Base-by-base conservation (phyloP, 2,329 filamentous ascomycete genomes). In the Aspergillus caelatus region DNA sequence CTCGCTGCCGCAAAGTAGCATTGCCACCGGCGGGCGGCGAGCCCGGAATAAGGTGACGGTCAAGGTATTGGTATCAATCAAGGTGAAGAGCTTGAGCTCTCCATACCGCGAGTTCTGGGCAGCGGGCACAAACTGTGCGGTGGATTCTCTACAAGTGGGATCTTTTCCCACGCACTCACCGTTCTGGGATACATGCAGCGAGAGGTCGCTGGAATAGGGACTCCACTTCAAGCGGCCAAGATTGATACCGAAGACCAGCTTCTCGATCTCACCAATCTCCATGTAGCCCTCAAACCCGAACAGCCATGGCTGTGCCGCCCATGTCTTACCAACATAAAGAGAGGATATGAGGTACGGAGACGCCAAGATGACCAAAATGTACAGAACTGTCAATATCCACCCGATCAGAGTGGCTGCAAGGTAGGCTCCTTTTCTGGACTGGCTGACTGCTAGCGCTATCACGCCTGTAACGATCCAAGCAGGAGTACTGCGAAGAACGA, bases 251-350 rank as follows among this genome's bases (percentile, higher is more conserved):
- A 81, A 81, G 34, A 81, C 74, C 30, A 74, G 69, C 11, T 60
- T 64, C 63, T 82, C 80, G 39, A 81, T 78, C 6, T 72, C 72
- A 5, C 70, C 71, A 14, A 81, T 66, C n/a, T 74, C 67, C 65
- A 81, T 72, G 62, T 80, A 76, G 0, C 80, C 79, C 59, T 81
- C 78, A 26, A 82, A 76, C 3, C 79, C 80, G 62, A 82, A 80
- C 55, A 82, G 70, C 75, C 78, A 80, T 19, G 80, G 74, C 60
- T 81, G 79, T 10, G 75, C 73, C 10, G 55, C 70, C 78, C 76
- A 80, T 57, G 79, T 70, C 63, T 81, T 80, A 36, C 78, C 79
- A 1, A 72, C 67, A 46, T 81, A 81, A 4, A 81, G 64, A n/a
- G 72, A 50, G 8, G 71, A 69, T 11, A 81, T 69, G 7, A 80